Base-by-base conservation (phyloP, 2,329 filamentous ascomycete genomes). In the Alternaria metachromatica region DNA sequence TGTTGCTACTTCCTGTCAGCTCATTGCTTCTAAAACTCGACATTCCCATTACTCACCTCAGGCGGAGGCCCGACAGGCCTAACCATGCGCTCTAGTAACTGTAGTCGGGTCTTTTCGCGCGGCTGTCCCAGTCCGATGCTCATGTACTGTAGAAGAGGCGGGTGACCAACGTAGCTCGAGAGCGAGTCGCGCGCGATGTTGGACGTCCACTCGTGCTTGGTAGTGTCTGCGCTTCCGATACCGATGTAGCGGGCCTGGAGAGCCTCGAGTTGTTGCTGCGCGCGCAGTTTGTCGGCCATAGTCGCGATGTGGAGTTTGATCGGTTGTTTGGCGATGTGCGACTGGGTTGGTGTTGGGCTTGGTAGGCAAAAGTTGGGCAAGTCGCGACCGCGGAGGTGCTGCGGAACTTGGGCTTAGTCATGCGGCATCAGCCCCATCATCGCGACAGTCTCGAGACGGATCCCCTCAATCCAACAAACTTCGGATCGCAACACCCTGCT, bases 271-370 rank as follows among this genome's bases (percentile, higher is more conserved):
- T 99, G 96, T 82, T 99, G 96, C 74, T 97, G 93, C 10, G 93
- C 96, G 79, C 96, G 94, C 70, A 99, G 92, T 84, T 99, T 99
- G 85, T 99, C 96, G 82, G 96, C 96, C 96, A 80, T 81, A n/a
- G n/a, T n/a, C n/a, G n/a, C n/a, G 58, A 53, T 44, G 45, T 41
- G 25, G 28, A n/a, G 26, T 21, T 55, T 4, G 55, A 7, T 48
- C 30, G n/a, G 23, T 49, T 13, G 50, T 56, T 26, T 30, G 8
- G 25, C 23, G 28, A 21, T 51, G 13, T 12, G 44, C 49, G 18
- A 18, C 30, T 23, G 12, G 37, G n/a, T 44, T 53, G 48, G 41
- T 58, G 53, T 30, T 26, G 20, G 46, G 21, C 11, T 48, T 37
- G 46, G n/a, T 45, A 11, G 30, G 58, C 23, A 53, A 58, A 51